These are phyloP conservation scores for Didymella glomerata DNA, from an alignment of 2,329 filamentous ascomycete genomes.

Conservation along the genomic window DNA sequence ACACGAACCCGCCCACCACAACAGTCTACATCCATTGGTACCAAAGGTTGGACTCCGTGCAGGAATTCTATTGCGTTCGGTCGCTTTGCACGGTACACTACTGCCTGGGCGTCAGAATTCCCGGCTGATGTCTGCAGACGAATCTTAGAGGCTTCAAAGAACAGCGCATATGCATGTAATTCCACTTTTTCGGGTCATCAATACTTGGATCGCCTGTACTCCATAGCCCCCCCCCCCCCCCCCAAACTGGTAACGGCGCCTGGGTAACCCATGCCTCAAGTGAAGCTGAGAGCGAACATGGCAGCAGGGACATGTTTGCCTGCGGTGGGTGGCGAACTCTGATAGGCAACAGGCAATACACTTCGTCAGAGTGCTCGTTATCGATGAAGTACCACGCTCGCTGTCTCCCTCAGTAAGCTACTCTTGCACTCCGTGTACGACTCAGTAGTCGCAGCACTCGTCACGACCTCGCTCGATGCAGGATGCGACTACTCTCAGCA, in stretches of 20 bases:
- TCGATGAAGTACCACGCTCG: not conserved
- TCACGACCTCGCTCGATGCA: too few species aligned
- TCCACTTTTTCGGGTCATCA: constrained; percentile 1
- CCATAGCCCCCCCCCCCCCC: not conserved
- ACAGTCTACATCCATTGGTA: not conserved
- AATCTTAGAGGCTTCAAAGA: not conserved
- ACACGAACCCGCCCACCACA: not conserved
- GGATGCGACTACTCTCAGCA: too few species aligned
- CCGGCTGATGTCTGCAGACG: not conserved
- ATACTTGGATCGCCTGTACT: not conserved
- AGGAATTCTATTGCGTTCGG: not conserved
- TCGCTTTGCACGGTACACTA: not conserved
- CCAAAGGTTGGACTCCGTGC: constrained; percentile 1
- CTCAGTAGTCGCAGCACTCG: not conserved
- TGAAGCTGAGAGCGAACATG: not conserved
- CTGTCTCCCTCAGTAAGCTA: not conserved
- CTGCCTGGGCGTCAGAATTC: not conserved
- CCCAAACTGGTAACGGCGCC: not conserved
- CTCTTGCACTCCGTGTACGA: not conserved
- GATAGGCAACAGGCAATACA: constrained; percentile 1
- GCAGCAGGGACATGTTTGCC: not conserved
- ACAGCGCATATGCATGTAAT: not conserved
- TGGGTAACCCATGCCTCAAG: not conserved
- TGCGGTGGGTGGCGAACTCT: not conserved
- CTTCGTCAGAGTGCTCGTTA: not conserved